Base-by-base conservation (phyloP, 495 filamentous ascomycete genomes). In the Pseudotulostoma volvatum region DNA sequence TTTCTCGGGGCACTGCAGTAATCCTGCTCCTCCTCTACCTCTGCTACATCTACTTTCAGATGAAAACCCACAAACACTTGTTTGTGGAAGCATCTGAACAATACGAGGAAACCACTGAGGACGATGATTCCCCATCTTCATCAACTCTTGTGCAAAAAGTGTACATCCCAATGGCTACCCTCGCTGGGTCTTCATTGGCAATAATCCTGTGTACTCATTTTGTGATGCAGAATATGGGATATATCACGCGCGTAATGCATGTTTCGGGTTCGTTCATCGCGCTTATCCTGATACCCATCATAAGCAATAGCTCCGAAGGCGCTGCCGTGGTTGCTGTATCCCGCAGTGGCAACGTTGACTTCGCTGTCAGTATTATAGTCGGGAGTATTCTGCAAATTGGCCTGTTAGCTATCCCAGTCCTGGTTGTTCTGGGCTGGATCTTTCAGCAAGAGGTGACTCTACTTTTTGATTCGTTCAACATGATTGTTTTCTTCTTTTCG, bases 21-120 rank as follows among this genome's bases (percentile, higher is more conserved):
- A 67, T 84, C 16, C 59, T 84, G 3, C 60, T 85, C 4, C 32
- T 79, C 19, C 67, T 84, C 3, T 85, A 85, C 49, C 51, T 70
- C 31, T 58, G 80, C 1, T 85, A 83, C 47, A 66, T 85, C 31
- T 45, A 79, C 14, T 85, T 57, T 44, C 41, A 48, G 39, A 34
- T 60, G 31, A 44, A 40, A 39, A 43, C 50, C 16, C 49, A 56
- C 35, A 40, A 40, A 2, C 41, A 49, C 11, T 37, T 54, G 7
- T 44, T 51, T 48, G 71, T 70, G 15, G 36, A 44, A 3, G 40
- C 25, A 1, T 37, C 43, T 11, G n/a, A 33, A 7, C 47, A 50
- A 34, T 39, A 37, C 25, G 9, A 33, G 9, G 48, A 50, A 34
- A 40, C 39, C 25, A 18, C 31, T 16, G 19, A 44, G 7, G 44